Evolutionary conservation across 2,329 filamentous ascomycete species (phyloP), one percentile per base, ranked within the genome.

Genomic region (Aspergillus tanneri): DNA sequence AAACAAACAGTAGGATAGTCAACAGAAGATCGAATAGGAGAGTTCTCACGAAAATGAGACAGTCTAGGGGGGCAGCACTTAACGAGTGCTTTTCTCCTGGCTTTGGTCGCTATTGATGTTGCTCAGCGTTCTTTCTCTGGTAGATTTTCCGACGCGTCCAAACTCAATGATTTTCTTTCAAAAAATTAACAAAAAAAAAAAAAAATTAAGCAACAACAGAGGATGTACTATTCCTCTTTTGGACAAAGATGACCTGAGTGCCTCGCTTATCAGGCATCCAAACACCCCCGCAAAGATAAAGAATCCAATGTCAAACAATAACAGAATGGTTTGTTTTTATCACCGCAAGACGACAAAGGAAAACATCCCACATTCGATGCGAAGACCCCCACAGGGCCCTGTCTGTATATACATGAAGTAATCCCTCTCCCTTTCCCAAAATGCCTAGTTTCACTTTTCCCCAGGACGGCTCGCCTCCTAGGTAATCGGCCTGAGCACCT

Each of bases 231-330:
- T 38, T 37, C 53, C 38, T 8, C 7, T 51, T 42, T 40, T 10
- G 52, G 48, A 47, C n/a, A 44, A 27, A 28, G 35, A 37, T 38
- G 34, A 14, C 25, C 11, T 9, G 18, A 18, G 14, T 52, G 51
- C 55, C 57, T 57, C n/a, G 34, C 12, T 19, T 46, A 47, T 45
- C 46, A 58, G 57, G 57, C 52, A 44, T 10, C 38, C 28, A 48
- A 9, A 12, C 12, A 30, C 16, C 44, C 35, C 46, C 41, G 28
- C 49, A 38, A 39, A 21, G n/a, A n/a, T n/a, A n/a, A n/a, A n/a
- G n/a, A n/a, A n/a, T n/a, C n/a, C n/a, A n/a, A n/a, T n/a, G n/a
- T n/a, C n/a, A n/a, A n/a, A n/a, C n/a, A n/a, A n/a, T n/a, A n/a
- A n/a, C n/a, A n/a, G n/a, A n/a, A n/a, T n/a, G n/a, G n/a, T n/a